Percentiles rank a stretch among this genome's conserved stretches.
These are phyloP conservation scores for Metschnikowia reukaufii DNA, from an alignment of 805 yeast species.

Conservation along the genomic window DNA sequence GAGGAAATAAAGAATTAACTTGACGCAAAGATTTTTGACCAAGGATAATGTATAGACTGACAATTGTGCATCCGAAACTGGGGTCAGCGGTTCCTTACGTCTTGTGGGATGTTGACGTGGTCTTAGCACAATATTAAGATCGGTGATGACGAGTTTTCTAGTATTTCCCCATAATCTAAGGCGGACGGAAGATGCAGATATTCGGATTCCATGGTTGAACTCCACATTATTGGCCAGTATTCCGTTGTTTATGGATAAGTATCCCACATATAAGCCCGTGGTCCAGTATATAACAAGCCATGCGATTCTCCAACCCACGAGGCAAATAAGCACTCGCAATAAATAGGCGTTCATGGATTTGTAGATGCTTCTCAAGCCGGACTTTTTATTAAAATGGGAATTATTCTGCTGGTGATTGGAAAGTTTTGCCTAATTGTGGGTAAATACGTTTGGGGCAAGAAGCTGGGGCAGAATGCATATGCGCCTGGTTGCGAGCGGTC, in stretches of 20 bases:
- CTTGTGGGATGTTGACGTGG: background rate
- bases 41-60: constrained; percentile 14
- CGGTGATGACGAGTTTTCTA: constrained; percentile 31
- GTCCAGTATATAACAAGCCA: constrained; percentile 35
- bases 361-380: too few species aligned
- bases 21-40: background rate
- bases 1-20: background rate
- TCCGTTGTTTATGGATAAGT: constrained; percentile 39
- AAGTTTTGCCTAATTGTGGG: too few species aligned
- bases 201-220: constrained; percentile 13
- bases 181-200: constrained; percentile 27
- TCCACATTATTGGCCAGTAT: constrained; percentile 34
- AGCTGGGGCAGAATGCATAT: constrained; percentile 1
- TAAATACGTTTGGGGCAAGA: too few species aligned
- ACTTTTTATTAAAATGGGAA: too few species aligned
- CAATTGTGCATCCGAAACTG: constrained; percentile 2
- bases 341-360: constrained; percentile 8
- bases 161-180: constrained; percentile 42
- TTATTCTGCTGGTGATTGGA: too few species aligned
- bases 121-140: constrained; percentile 13
- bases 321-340: constrained; percentile 8
- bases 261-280: constrained; percentile 35
- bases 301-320: constrained; percentile 25
- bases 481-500: constrained; percentile 2
- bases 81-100: background rate